These are phyloP conservation scores for Borovskyia barvae DNA, from an alignment of 208 protist genomes.

Conservation along the genomic window DNA sequence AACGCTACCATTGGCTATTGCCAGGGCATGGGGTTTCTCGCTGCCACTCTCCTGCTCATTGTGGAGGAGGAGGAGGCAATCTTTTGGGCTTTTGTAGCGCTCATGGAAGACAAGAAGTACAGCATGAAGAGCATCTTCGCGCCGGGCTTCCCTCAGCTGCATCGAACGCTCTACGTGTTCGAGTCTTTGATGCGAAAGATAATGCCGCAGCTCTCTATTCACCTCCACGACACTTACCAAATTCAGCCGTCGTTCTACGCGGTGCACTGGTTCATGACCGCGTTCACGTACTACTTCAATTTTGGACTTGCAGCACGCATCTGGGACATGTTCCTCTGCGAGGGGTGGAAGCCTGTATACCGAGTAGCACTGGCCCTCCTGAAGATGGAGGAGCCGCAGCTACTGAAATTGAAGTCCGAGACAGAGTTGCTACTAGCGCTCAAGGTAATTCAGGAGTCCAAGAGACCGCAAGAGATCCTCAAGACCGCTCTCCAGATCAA, in stretches of 20 bases:
- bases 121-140: slow-evolving; percentile 59
- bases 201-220: slow-evolving; percentile 33
- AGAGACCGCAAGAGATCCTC: slow-evolving; percentile 52
- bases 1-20: slow-evolving; percentile 82
- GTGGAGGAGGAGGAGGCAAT: slow-evolving; percentile 78
- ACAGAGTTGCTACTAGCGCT: slow-evolving; percentile 58
- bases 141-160: slow-evolving; percentile 75
- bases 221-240: slow-evolving; percentile 26
- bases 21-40: slow-evolving; percentile 92
- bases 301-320: slow-evolving; percentile 79
- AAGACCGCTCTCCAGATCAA: slow-evolving; percentile 55
- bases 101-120: slow-evolving; percentile 80
- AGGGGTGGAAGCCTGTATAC: slow-evolving; percentile 91
- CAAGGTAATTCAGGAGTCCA: slow-evolving; percentile 60
- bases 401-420: slow-evolving; percentile 46
- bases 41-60: slow-evolving; percentile 74
- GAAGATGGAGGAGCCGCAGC: slow-evolving; percentile 41
- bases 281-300: slow-evolving; percentile 86
- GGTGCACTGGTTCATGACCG: slow-evolving; percentile 85
- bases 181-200: slow-evolving; percentile 52
- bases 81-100: slow-evolving; percentile 81
- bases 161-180: slow-evolving; percentile 67
- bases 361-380: slow-evolving; percentile 82
- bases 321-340: slow-evolving; percentile 92
- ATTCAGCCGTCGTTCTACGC: slow-evolving; percentile 69